Percentiles rank a stretch among this genome's conserved stretches.
phyloP scores from a whole-genome alignment of 2,329 filamentous ascomycete species.

The Talaromyces sp. region DNA sequence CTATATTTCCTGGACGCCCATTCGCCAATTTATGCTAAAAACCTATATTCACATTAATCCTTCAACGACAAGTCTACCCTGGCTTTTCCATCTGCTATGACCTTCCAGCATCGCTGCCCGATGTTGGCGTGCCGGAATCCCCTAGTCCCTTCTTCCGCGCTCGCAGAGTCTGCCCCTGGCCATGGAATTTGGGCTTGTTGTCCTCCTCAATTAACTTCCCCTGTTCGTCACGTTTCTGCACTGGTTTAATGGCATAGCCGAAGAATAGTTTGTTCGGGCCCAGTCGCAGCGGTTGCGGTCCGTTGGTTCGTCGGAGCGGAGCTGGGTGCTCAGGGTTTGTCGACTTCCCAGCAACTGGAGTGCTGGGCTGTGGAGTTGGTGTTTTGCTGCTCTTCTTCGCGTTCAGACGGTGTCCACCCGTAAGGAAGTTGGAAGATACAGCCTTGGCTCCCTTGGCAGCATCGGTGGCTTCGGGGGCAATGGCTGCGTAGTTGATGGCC shows the following conservation, averaged over 20 bases:
- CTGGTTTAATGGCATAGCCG: conserved; percentile 85
- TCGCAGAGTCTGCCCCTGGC: conserved; percentile 74
- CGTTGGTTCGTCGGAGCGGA: conserved; percentile 56
- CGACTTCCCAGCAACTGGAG: conserved; percentile 57
- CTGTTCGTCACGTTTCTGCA: conserved; percentile 70
- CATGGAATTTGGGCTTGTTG: conserved; percentile 67
- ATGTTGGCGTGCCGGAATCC: conserved; percentile 30
- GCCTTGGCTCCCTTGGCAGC: conserved; percentile 59
- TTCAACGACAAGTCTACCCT: background rate
- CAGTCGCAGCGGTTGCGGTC: conserved; percentile 78
- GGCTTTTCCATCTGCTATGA: conserved; percentile 1
- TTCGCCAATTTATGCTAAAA: conserved; percentile 8
- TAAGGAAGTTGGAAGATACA: conserved; percentile 70
- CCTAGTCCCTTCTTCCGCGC: conserved; percentile 62
- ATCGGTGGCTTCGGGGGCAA: conserved; percentile 69
- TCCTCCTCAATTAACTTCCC: conserved; percentile 50
- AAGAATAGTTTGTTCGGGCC: conserved; percentile 92
- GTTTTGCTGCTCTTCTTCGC: conserved; percentile 76
- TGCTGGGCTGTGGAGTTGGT: conserved; percentile 65
- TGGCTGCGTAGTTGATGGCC: conserved; percentile 91
- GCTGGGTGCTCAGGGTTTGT: conserved; percentile 44
- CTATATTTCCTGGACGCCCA: conserved; percentile 6
- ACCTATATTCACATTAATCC: background rate
- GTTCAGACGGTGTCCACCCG: conserved; percentile 74
- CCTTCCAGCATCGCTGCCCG: conserved; percentile 8